Evolutionary conservation across 2,329 filamentous ascomycete species (phyloP), one percentile per base, ranked within the genome.

Genomic region (Aspergillus fructus): DNA sequence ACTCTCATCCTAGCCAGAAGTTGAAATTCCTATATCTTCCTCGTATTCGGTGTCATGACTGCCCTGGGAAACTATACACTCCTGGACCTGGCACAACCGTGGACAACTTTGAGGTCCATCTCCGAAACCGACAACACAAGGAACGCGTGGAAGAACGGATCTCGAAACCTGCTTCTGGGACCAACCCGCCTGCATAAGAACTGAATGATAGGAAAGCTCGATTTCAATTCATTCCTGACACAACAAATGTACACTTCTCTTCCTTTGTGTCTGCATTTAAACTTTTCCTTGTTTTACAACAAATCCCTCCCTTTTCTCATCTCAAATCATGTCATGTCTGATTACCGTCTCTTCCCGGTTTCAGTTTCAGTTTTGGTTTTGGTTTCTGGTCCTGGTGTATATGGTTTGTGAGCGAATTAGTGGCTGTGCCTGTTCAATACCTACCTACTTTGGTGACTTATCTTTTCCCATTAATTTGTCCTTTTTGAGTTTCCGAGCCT

Each of bases 1-100:
- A 81, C 73, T 59, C 74, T 69, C 15, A 77, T 83, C 8, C 87
- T 83, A 53, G 79, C 82, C 59, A 84, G 50, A 75, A 89, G 60
- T 79, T 91, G 60, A 90, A 89, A 67, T 91, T 89, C 65, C 89
- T 90, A 76, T 97, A 89, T 75, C 81, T 96, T 49, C 94, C 94
- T 8, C 84, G 94, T 50, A 97, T 99, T 62, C 84, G 91, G 58
- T 99, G 94, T 73, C 85, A 89, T 47, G 94, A 99, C 73, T 97
- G 94, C 71, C 91, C 91, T 0, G 91, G 91, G 30, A 97, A 97
- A 74, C 80, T 96, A 11, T 99, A 99, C 74, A 96, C 93, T 0
- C 91, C 93, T 0, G 90, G 92, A 0, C 91, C 93, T 0, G 91
- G 89, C 23, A 89, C 84, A 71, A 92, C 91, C 2, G 90, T 93